Percentiles rank a stretch among this genome's conserved stretches.
phyloP scores from a whole-genome alignment of 2,329 filamentous ascomycete genomes.

The Aureobasidium sp. region DNA sequence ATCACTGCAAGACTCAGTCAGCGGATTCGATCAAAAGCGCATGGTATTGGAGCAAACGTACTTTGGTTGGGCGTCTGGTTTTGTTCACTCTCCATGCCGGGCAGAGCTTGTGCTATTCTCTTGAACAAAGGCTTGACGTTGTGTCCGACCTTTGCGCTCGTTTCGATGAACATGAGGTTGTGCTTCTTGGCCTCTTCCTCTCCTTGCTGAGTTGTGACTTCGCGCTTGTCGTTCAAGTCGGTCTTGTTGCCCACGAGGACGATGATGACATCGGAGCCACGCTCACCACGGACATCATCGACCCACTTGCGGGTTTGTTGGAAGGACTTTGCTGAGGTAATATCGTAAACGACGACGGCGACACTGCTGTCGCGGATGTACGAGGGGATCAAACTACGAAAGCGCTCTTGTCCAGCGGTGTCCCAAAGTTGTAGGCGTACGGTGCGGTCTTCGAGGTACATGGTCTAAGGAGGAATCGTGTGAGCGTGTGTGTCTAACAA shows the following conservation, averaged over 20 bases:
- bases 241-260: constrained; percentile 99
- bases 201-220: constrained; percentile 92
- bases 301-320: constrained; percentile 99
- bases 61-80: constrained; percentile 72
- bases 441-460: constrained; percentile 98
- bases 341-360: constrained; percentile 97
- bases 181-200: constrained; percentile 98
- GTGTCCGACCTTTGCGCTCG: constrained; percentile 92
- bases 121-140: constrained; percentile 98
- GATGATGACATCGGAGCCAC: constrained; percentile 98
- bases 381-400: constrained; percentile 92
- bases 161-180: constrained; percentile 98
- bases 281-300: constrained; percentile 91
- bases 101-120: constrained; percentile 94
- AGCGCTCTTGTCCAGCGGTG: constrained; percentile 94
- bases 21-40: not conserved
- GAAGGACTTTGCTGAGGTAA: constrained; percentile 93
- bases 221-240: constrained; percentile 94
- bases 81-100: constrained; percentile 92
- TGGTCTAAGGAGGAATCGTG: constrained; percentile 55
- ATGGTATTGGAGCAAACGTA: constrained; percentile 41
- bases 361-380: constrained; percentile 98
- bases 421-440: constrained; percentile 98
- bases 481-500: not conserved
- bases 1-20: constrained; percentile 15